Conservation (phyloP, 371 early-diverging fungal genomes). For the Fennellomyces sp. region DNA sequence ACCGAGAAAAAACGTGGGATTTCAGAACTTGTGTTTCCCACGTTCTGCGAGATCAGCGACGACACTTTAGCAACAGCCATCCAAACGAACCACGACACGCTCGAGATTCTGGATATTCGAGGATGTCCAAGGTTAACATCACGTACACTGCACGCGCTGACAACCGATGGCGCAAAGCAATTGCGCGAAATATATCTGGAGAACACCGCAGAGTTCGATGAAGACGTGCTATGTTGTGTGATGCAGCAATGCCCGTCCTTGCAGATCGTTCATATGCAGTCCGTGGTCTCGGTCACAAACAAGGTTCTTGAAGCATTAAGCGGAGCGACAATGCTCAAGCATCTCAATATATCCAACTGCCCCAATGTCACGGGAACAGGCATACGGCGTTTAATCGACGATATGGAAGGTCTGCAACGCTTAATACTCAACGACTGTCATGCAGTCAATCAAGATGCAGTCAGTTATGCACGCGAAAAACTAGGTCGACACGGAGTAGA, state of each 20-base stretch:
- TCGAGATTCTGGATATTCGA: constrained; percentile 3
- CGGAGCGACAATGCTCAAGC: not conserved
- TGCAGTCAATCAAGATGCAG: constrained; percentile 23
- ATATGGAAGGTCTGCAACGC: constrained; percentile 10
- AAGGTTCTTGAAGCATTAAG: constrained; percentile 14
- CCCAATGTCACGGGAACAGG: constrained; percentile 32
- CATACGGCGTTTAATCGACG: constrained; percentile 19
- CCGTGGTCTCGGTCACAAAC: constrained; percentile 19
- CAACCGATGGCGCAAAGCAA: not conserved
- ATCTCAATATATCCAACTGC: constrained; percentile 29
- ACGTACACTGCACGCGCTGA: not conserved
- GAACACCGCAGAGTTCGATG: constrained; percentile 1
- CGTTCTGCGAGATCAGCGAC: constrained; percentile 2
- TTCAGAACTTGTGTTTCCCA: constrained; percentile 4
- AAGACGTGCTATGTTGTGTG: not conserved
- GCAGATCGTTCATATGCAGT: not conserved
- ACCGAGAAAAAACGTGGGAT: not conserved
- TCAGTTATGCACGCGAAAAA: constrained; percentile 19
- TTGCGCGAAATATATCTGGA: constrained; percentile 3
- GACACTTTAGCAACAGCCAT: not conserved
- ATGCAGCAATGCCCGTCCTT: constrained; percentile 7
- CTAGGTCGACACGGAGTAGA: constrained; percentile 49
- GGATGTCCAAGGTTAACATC: constrained; percentile 5
- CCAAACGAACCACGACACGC: not conserved
- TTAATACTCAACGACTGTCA: constrained; percentile 25